Conservation (phyloP, 306 rosid genomes). For the Oemleria cerasiformis region DNA sequence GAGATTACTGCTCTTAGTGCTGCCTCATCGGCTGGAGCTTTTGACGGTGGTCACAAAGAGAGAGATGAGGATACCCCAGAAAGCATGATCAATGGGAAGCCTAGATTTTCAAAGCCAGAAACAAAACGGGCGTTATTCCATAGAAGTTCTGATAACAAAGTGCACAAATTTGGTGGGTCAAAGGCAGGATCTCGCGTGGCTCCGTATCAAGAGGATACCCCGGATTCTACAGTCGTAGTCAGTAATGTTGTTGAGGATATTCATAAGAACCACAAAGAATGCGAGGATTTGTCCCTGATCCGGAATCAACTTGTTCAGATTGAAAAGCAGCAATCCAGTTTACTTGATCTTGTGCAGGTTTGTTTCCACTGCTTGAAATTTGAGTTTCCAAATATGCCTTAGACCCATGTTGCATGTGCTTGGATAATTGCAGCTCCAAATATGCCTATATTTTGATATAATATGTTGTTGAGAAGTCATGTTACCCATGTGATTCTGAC, state of each 20-base stretch:
- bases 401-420: neutral
- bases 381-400: neutral
- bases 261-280: slow-evolving; percentile 47
- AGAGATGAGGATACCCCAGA: slow-evolving; percentile 44
- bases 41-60: slow-evolving; percentile 39
- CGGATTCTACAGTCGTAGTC: slow-evolving; percentile 40
- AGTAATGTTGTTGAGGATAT: slow-evolving; percentile 44
- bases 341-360: slow-evolving; percentile 92
- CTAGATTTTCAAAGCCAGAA: slow-evolving; percentile 47
- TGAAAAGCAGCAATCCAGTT: slow-evolving; percentile 88
- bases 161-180: slow-evolving; percentile 45
- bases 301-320: slow-evolving; percentile 83
- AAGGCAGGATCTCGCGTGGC: slow-evolving; percentile 82
- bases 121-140: slow-evolving; percentile 46
- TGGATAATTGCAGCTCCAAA: neutral
- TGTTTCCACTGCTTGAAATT: slow-evolving; percentile 32
- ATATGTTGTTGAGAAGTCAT: neutral
- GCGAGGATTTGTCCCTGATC: slow-evolving; percentile 71
- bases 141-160: slow-evolving; percentile 51
- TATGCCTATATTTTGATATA: neutral
- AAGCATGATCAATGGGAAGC: slow-evolving; percentile 41
- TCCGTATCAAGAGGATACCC: slow-evolving; percentile 67
- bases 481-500: neutral
- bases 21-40: slow-evolving; percentile 29
- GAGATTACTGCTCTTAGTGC: slow-evolving; percentile 37